A percentile compares a stretch with the other conserved stretches of the same genome.
These are phyloP conservation scores for Petasospora fabianii DNA, from an alignment of 1,139 yeast species.

Conservation along the genomic window DNA sequence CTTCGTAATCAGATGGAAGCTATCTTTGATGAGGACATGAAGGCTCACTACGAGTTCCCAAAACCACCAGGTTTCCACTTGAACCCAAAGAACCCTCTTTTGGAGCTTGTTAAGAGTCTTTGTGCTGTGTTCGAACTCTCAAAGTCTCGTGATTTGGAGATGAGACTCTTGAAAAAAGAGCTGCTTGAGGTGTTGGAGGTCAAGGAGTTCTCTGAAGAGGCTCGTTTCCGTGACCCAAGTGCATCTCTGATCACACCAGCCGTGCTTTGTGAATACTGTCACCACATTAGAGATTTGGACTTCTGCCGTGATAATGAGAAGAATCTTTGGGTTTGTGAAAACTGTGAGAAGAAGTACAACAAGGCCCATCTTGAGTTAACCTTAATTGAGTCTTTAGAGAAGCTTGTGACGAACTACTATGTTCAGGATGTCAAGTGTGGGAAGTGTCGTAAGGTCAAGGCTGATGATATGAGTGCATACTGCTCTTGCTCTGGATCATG, in stretches of 20 bases:
- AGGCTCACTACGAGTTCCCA: constrained; percentile 69
- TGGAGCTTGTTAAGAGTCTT: constrained; percentile 74
- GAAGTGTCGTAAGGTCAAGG: constrained; percentile 68
- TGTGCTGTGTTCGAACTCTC: constrained; percentile 74
- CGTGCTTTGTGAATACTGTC: constrained; percentile 78
- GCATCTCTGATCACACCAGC: constrained; percentile 63
- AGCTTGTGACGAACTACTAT: constrained; percentile 55
- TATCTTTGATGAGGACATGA: constrained; percentile 61
- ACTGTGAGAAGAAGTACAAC: constrained; percentile 64
- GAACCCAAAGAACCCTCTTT: constrained; percentile 61
- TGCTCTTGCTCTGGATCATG: constrained; percentile 90
- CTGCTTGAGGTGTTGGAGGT: constrained; percentile 70
- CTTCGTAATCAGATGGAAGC: constrained; percentile 69
- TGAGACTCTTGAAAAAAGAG: constrained; percentile 70
- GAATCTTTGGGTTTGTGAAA: constrained; percentile 61
- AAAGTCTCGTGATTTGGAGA: constrained; percentile 61
- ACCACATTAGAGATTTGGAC: constrained; percentile 71
- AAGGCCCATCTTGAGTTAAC: constrained; percentile 74
- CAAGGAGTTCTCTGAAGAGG: constrained; percentile 78
- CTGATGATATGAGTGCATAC: constrained; percentile 65
- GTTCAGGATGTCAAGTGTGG: constrained; percentile 79
- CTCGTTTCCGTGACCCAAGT: constrained; percentile 75
- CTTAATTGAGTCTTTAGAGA: constrained; percentile 60
- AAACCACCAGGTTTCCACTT: constrained; percentile 66
- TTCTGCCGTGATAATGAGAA: constrained; percentile 63